A percentile compares a stretch with the other conserved stretches of the same genome.
phyloP scores from a whole-genome alignment of 75 land plant species.

The Picea glauca region DNA sequence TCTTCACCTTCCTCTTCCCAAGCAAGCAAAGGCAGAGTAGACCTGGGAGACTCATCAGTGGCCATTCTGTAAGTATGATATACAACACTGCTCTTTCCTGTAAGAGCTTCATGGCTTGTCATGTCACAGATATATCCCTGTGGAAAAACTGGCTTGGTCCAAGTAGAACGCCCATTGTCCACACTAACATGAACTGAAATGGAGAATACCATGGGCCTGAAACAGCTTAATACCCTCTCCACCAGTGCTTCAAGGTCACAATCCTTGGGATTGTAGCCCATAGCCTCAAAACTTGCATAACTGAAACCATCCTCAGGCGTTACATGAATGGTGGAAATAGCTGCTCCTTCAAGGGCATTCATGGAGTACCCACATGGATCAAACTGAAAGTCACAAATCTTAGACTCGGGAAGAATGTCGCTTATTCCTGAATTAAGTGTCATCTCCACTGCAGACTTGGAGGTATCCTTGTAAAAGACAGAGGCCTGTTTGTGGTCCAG shows the following conservation, averaged over 20 bases:
- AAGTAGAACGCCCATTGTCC: conserved; percentile 8
- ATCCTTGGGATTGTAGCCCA: conserved; percentile 49
- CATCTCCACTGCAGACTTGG: conserved; percentile 45
- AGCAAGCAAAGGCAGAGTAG: neutral
- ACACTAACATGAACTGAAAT: conserved; percentile 44
- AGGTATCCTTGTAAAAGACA: conserved; percentile 43
- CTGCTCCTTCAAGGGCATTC: conserved; percentile 63
- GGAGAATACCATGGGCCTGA: conserved; percentile 58
- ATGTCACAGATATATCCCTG: conserved; percentile 31
- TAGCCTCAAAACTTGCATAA: conserved; percentile 81
- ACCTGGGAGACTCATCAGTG: neutral
- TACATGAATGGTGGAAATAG: conserved; percentile 71
- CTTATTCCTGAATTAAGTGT: conserved; percentile 54
- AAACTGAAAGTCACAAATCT: conserved; percentile 81
- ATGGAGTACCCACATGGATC: conserved; percentile 92
- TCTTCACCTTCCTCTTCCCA: conserved; percentile 3
- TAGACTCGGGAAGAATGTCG: conserved; percentile 58
- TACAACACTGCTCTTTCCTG: conserved; percentile 26
- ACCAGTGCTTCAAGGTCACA: conserved; percentile 31
- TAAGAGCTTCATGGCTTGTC: conserved; percentile 35
- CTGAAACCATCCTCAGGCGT: conserved; percentile 91
- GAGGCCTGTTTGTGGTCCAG: conserved; percentile 45
- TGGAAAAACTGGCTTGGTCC: conserved; percentile 14
- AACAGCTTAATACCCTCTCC: conserved; percentile 53
- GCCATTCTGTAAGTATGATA: conserved; percentile 43